Evolutionary conservation across 805 yeast genomes (phyloP).

Genomic region (Candida taoyuanica): DNA sequence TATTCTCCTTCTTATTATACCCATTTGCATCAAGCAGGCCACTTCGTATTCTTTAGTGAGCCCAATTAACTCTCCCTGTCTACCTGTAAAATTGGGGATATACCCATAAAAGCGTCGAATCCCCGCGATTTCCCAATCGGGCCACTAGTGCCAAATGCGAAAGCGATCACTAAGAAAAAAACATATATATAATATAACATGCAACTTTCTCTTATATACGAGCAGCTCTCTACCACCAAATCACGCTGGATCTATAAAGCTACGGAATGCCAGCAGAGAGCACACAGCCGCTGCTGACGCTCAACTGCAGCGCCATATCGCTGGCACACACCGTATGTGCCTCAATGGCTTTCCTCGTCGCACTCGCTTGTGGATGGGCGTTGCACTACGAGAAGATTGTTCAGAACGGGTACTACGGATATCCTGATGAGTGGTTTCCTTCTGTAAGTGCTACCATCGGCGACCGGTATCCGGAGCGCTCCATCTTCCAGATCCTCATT

Average conservation of each 20-base stretch:
- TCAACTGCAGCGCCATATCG: conserved; percentile 68
- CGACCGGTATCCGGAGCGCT: conserved; percentile 93
- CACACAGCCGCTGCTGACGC: conserved; percentile 24
- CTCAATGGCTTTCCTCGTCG: conserved; percentile 66
- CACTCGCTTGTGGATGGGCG: conserved; percentile 66
- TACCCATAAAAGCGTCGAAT: background rate
- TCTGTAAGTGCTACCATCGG: conserved; percentile 97
- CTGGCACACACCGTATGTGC: conserved; percentile 72
- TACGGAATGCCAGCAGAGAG: background rate
- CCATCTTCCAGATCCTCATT: conserved; percentile 84
- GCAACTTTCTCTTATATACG: no score
- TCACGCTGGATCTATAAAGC: background rate
- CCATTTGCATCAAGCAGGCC: no score
- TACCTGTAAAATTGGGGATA: no score
- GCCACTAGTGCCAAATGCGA: no score
- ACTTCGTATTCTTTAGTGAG: no score
- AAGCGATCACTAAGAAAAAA: background rate
- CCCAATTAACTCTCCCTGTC: no score
- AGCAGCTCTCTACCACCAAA: no score
- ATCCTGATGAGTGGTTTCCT: conserved; percentile 99
- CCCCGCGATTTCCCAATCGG: background rate
- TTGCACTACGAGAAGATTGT: conserved; percentile 89
- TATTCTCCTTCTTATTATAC: no score
- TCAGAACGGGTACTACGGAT: conserved; percentile 77
- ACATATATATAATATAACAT: no score